Conservation (phyloP, 2,329 filamentous ascomycete genomes). For the Sclerotinia nivalis region DNA sequence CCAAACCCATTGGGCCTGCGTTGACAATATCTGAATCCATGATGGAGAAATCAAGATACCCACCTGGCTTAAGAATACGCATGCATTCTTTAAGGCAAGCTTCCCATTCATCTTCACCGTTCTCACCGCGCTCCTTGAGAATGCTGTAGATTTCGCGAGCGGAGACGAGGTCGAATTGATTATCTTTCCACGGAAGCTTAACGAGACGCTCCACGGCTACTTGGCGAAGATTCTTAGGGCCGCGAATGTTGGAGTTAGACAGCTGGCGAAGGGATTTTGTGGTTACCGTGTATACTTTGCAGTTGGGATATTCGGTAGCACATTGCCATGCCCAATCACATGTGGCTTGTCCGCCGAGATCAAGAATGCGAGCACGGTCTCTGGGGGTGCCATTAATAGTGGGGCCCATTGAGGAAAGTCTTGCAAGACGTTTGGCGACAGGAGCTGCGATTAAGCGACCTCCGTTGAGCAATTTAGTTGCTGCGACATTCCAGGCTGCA, state of each 20-base stretch:
- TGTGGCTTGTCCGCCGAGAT: conserved; percentile 79
- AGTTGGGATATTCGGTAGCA: conserved; percentile 79
- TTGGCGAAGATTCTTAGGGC: conserved; percentile 83
- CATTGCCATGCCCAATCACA: conserved; percentile 98
- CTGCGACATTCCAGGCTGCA: conserved; percentile 62
- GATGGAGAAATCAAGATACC: conserved; percentile 86
- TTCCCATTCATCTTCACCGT: conserved; percentile 82
- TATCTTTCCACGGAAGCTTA: conserved; percentile 79
- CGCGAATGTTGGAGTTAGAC: conserved; percentile 73
- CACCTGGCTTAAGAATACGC: conserved; percentile 85
- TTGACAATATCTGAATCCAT: conserved; percentile 90
- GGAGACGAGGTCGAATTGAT: conserved; percentile 88
- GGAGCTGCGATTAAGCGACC: conserved; percentile 65
- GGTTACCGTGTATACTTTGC: conserved; percentile 85
- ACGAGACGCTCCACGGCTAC: conserved; percentile 76
- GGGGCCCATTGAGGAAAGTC: conserved; percentile 52
- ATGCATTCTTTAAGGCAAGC: conserved; percentile 81
- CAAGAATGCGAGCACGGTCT: conserved; percentile 69
- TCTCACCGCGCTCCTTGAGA: conserved; percentile 70
- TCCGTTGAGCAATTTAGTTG: conserved; percentile 61
- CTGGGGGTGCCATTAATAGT: conserved; percentile 48
- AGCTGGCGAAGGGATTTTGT: conserved; percentile 70
- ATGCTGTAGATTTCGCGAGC: conserved; percentile 83
- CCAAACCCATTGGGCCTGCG: conserved; percentile 74
- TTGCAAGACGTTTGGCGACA: conserved; percentile 61